These are phyloP conservation scores for Lactifluus volemus DNA, from an alignment of 768 basidiomycete genomes.

Conservation along the genomic window DNA sequence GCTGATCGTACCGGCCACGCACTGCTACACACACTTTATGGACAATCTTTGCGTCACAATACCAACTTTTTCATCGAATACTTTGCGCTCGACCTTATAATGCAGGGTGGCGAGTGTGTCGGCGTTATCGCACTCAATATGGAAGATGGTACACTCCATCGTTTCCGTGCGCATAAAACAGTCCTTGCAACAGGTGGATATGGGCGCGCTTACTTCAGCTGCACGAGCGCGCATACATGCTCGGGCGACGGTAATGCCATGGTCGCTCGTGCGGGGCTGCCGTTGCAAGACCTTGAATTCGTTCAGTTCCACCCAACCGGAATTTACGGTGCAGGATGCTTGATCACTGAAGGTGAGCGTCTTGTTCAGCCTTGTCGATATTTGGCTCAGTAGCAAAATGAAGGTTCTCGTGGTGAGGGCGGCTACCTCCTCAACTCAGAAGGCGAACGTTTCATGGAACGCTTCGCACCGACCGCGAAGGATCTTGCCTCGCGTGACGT, in stretches of 20 bases:
- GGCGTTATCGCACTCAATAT: constrained; percentile 99
- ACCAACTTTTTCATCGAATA: constrained; percentile 99
- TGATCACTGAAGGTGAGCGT: constrained; percentile 87
- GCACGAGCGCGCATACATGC: constrained; percentile 98
- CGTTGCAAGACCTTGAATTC: constrained; percentile 95
- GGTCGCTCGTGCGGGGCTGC: constrained; percentile 93
- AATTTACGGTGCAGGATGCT: constrained; percentile 97
- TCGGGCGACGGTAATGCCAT: constrained; percentile 99
- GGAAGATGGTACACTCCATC: constrained; percentile 98
- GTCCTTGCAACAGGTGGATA: constrained; percentile 98
- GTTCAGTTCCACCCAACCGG: constrained; percentile 99
- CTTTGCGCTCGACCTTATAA: constrained; percentile 97
- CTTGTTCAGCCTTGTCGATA: neutral
- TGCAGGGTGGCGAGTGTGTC: constrained; percentile 98
- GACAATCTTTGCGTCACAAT: constrained; percentile 97
- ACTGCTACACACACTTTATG: constrained; percentile 96
- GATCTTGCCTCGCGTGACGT: constrained; percentile 99
- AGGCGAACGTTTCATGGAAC: constrained; percentile 99
- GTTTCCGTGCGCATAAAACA: constrained; percentile 97
- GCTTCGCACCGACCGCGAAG: constrained; percentile 98
- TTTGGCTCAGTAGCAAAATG: constrained; percentile 2
- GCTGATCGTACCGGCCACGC: constrained; percentile 99
- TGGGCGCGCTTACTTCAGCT: constrained; percentile 96
- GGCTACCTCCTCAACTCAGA: constrained; percentile 97
- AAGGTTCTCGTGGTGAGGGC: constrained; percentile 97